phyloP scores from a whole-genome alignment of 208 protist species.

The Endotrypanum monterogeii region DNA sequence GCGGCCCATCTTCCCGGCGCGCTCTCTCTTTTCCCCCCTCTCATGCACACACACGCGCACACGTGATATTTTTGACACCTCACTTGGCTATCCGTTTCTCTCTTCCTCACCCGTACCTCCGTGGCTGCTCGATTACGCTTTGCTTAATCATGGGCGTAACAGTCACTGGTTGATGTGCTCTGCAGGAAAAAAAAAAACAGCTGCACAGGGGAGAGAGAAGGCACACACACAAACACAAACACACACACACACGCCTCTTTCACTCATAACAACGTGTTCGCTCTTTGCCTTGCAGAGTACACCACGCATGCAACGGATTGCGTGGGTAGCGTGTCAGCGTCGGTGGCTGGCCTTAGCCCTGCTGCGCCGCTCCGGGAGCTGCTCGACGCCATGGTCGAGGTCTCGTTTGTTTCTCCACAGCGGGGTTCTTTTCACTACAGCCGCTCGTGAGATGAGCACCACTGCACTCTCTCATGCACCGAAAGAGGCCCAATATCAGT shows the following conservation, averaged over 20 bases:
- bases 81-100: not conserved
- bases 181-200: too few species aligned
- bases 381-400: not conserved
- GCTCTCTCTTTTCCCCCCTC: not conserved
- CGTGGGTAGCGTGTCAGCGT: slow-evolving; percentile 2
- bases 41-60: not conserved
- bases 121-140: too few species aligned
- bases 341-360: slow-evolving; percentile 4
- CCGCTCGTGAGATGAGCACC: slow-evolving; percentile 19
- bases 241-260: not conserved
- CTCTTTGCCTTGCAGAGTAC: not conserved
- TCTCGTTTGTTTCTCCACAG: not conserved
- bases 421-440: not conserved
- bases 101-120: not conserved
- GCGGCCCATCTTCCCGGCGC: not conserved
- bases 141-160: too few species aligned
- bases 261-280: not conserved
- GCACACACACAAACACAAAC: not conserved
- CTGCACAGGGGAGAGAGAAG: too few species aligned
- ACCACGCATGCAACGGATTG: not conserved
- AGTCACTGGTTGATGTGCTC: not conserved
- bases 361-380: slow-evolving; percentile 4
- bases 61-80: too few species aligned
- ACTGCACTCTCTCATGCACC: slow-evolving; percentile 15
- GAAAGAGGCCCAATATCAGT: slow-evolving; percentile 59